Percentiles rank a stretch among this genome's conserved stretches.
These are phyloP conservation scores for Skeletonema potamos DNA, from an alignment of 108 stramenopile genomes.

Conservation along the genomic window DNA sequence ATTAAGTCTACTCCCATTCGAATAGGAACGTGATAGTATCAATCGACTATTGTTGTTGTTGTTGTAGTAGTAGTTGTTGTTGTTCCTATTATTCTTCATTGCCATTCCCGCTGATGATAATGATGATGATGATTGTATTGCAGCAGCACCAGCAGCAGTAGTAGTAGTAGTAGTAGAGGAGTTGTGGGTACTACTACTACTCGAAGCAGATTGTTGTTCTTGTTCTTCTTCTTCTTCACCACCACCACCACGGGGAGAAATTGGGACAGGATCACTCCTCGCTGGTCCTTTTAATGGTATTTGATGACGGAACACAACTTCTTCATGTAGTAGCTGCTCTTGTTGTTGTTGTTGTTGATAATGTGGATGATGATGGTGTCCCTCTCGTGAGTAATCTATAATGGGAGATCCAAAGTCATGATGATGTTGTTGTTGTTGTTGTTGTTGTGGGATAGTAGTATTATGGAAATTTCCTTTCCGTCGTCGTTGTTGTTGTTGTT, in stretches of 20 bases:
- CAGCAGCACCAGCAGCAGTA: too few species aligned
- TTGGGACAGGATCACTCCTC: constrained; percentile 30
- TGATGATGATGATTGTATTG: constrained; percentile 11
- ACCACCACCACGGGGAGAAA: constrained; percentile 20
- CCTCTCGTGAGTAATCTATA: neutral
- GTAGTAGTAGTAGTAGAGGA: too few species aligned
- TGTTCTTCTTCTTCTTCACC: neutral
- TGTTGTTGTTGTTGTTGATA: neutral
- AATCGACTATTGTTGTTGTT: neutral
- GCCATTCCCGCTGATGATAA: too few species aligned
- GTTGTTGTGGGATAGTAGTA: too few species aligned
- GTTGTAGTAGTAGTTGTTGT: too few species aligned
- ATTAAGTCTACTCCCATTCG: constrained; percentile 8
- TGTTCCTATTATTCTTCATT: neutral
- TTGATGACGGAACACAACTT: constrained; percentile 3
- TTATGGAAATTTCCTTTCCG: neutral
- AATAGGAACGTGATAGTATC: constrained; percentile 13
- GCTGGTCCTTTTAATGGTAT: constrained; percentile 38
- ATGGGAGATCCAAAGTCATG: neutral
- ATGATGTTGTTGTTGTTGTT: too few species aligned
- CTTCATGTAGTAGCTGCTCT: neutral
- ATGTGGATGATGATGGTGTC: too few species aligned
- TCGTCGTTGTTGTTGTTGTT: too few species aligned
- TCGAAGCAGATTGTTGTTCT: neutral
- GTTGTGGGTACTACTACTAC: too few species aligned